A percentile compares a stretch with the other conserved stretches of the same genome.
These are phyloP conservation scores for Candida rishiriensis DNA, from an alignment of 805 yeast species.

Conservation along the genomic window DNA sequence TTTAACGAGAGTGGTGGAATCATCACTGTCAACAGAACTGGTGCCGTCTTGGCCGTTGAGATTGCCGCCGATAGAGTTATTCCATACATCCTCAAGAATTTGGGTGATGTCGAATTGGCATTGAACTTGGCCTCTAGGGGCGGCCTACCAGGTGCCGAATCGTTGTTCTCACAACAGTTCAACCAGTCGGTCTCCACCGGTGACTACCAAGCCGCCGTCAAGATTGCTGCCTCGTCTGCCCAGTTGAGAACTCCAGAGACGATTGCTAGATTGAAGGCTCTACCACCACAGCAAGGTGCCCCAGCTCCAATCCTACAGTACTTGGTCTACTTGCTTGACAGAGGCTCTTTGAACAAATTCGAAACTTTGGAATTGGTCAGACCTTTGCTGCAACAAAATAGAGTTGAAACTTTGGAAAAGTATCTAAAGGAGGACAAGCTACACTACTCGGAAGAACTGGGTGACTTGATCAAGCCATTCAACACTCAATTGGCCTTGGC, in stretches of 20 bases:
- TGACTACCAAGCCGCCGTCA: slow-evolving; percentile 89
- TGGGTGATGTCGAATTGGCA: slow-evolving; percentile 84
- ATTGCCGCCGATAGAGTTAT: slow-evolving; percentile 78
- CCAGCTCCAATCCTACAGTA: slow-evolving; percentile 92
- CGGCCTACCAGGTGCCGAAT: slow-evolving; percentile 96
- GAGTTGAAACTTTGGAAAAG: slow-evolving; percentile 89
- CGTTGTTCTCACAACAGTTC: slow-evolving; percentile 85
- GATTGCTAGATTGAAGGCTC: slow-evolving; percentile 82
- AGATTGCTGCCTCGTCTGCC: slow-evolving; percentile 92
- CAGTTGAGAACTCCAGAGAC: slow-evolving; percentile 93
- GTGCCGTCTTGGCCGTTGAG: slow-evolving; percentile 92
- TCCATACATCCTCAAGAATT: slow-evolving; percentile 82
- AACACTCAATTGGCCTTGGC: slow-evolving; percentile 86
- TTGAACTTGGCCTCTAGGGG: slow-evolving; percentile 89
- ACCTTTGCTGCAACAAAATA: slow-evolving; percentile 93
- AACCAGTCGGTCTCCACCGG: slow-evolving; percentile 79
- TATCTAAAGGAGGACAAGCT: slow-evolving; percentile 95
- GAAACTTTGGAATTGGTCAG: slow-evolving; percentile 94
- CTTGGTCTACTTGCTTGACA: slow-evolving; percentile 85
- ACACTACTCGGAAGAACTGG: slow-evolving; percentile 93
- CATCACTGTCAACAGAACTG: slow-evolving; percentile 88
- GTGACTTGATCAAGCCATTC: slow-evolving; percentile 88
- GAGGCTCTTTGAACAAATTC: slow-evolving; percentile 85
- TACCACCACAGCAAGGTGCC: slow-evolving; percentile 91
- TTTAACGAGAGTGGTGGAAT: slow-evolving; percentile 77